Percentiles rank a stretch among this genome's conserved stretches.
phyloP scores from a whole-genome alignment of 2,329 filamentous ascomycete species.

The Ilyonectria mors-panacis region DNA sequence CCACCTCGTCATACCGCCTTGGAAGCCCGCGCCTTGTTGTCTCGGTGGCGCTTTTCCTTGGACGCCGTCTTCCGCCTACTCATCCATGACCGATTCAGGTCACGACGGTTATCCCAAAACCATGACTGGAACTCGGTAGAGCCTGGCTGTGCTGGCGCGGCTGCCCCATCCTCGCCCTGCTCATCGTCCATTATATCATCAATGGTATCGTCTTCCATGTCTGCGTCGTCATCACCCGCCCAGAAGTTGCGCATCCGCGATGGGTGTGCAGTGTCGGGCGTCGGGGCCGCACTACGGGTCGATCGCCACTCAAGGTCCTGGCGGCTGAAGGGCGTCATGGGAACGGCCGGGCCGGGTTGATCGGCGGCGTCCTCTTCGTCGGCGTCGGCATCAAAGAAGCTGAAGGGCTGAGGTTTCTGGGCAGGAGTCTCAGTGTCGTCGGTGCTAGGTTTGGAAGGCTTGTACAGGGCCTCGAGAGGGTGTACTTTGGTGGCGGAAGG shows the following conservation, averaged over 20 bases:
- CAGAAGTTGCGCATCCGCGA: constrained; percentile 74
- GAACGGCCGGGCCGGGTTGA: constrained; percentile 55
- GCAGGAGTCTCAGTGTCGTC: constrained; percentile 51
- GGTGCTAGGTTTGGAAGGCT: constrained; percentile 70
- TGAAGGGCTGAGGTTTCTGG: constrained; percentile 74
- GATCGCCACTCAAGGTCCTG: constrained; percentile 83
- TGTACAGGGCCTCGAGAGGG: constrained; percentile 93
- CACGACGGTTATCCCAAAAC: constrained; percentile 78
- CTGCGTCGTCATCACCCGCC: constrained; percentile 62
- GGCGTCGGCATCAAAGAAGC: constrained; percentile 77
- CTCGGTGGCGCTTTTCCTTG: constrained; percentile 77
- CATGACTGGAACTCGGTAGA: constrained; percentile 74
- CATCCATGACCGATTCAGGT: constrained; percentile 78
- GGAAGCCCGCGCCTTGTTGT: constrained; percentile 71
- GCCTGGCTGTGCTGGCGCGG: constrained; percentile 40
- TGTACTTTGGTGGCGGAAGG: constrained; percentile 73
- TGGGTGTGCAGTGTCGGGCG: constrained; percentile 90
- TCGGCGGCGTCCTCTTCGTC: constrained; percentile 60
- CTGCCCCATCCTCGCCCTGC: constrained; percentile 47
- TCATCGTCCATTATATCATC: constrained; percentile 51
- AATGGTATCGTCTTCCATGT: constrained; percentile 52
- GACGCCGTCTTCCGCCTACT: constrained; percentile 72
- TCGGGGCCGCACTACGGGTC: constrained; percentile 91
- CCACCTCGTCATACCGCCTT: constrained; percentile 51
- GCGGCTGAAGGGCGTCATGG: constrained; percentile 87